Evolutionary conservation across 805 yeast genomes (phyloP).

Genomic region (Kazachstania viticola): DNA sequence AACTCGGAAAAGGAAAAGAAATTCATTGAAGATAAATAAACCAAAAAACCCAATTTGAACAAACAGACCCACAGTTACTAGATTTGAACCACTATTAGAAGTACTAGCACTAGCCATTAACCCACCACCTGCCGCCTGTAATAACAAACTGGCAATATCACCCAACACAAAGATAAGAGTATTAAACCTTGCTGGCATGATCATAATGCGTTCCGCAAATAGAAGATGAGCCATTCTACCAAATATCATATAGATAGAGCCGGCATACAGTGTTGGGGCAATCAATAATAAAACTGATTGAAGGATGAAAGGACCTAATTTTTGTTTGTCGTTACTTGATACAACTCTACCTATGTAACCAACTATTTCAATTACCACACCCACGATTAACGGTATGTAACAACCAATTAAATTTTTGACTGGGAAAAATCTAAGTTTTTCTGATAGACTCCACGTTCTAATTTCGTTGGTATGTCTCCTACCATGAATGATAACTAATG

Average conservation of each 20-base stretch:
- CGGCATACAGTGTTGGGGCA: conserved; percentile 27
- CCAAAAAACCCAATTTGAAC: conserved; percentile 26
- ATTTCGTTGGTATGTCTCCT: no score
- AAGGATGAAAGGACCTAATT: conserved; percentile 13
- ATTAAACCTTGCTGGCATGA: conserved; percentile 14
- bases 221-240: conserved; percentile 16
- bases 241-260: conserved; percentile 24
- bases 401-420: conserved; percentile 3
- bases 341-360: conserved; percentile 19
- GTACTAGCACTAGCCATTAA: conserved; percentile 9
- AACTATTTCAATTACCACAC: conserved; percentile 10
- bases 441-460: no score
- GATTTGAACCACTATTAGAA: conserved; percentile 9
- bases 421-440: conserved; percentile 1
- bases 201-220: conserved; percentile 9
- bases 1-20: conserved; percentile 8
- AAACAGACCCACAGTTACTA: conserved; percentile 23
- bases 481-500: no score
- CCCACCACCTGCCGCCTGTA: conserved; percentile 28
- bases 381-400: conserved; percentile 1
- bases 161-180: conserved; percentile 24
- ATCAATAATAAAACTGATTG: conserved; percentile 20
- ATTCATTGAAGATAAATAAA: conserved; percentile 18
- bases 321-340: conserved; percentile 5
- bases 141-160: conserved; percentile 22